Evolutionary conservation across 306 rosid genomes (phyloP).

Genomic region (Cucurbita pepo): DNA sequence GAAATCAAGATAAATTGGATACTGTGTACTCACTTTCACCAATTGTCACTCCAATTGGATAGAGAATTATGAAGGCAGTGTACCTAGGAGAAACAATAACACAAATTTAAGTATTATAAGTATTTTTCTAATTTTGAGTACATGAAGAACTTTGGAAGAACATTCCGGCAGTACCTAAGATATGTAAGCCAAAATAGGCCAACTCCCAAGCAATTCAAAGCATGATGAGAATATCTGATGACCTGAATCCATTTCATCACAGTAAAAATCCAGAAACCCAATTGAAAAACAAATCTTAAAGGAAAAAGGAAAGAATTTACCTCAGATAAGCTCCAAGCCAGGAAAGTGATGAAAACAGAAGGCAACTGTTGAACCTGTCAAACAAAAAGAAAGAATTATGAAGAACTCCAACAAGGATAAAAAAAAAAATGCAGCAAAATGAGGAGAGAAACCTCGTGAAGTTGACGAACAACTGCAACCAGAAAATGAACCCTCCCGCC

Average conservation of each 20-base stretch:
- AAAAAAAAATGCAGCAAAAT: background rate
- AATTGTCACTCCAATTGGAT: conserved; percentile 61
- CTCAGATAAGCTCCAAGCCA: conserved; percentile 83
- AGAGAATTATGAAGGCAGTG: conserved; percentile 70
- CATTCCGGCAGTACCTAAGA: conserved; percentile 41
- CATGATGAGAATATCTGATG: conserved; percentile 70
- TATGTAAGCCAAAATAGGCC: conserved; percentile 80
- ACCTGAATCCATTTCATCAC: conserved; percentile 37
- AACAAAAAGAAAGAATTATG: background rate
- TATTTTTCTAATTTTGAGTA: background rate
- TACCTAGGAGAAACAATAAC: conserved; percentile 34
- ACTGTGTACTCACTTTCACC: conserved; percentile 74
- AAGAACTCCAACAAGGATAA: background rate
- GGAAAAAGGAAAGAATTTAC: conserved; percentile 24
- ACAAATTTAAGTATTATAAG: background rate
- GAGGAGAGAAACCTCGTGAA: conserved; percentile 33
- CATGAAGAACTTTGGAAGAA: background rate
- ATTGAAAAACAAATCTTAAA: background rate
- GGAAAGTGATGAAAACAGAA: conserved; percentile 57
- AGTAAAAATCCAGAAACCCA: background rate
- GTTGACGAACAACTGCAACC: conserved; percentile 36
- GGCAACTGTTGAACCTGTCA: conserved; percentile 54
- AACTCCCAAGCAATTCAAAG: conserved; percentile 50
- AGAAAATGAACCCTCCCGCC: conserved; percentile 69
- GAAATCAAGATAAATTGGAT: conserved; percentile 6